These are phyloP conservation scores for Phytomonas sp. DNA, from an alignment of 208 protist species.

Conservation along the genomic window DNA sequence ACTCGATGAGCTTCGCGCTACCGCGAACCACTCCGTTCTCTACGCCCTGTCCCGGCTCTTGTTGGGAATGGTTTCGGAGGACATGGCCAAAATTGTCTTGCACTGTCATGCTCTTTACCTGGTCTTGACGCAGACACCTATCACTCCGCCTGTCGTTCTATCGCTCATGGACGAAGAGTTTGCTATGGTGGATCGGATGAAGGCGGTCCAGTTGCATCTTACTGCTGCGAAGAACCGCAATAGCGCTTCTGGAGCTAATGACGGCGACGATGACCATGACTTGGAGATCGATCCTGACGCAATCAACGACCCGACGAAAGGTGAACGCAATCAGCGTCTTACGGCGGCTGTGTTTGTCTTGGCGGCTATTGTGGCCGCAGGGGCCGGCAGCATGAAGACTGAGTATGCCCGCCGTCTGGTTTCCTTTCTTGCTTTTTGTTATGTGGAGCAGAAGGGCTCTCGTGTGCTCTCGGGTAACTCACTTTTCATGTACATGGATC, in stretches of 20 bases:
- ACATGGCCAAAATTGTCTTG: conserved; percentile 68
- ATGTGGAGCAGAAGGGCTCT: conserved; percentile 79
- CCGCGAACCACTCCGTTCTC: conserved; percentile 68
- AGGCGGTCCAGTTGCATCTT: conserved; percentile 50
- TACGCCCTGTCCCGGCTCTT: conserved; percentile 75
- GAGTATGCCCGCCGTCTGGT: conserved; percentile 34
- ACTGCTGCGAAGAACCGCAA: conserved; percentile 12
- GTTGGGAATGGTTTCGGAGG: conserved; percentile 80
- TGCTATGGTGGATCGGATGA: conserved; percentile 50
- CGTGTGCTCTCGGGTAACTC: conserved; percentile 69
- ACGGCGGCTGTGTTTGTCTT: conserved; percentile 73
- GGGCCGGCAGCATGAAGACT: conserved; percentile 17
- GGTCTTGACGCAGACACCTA: conserved; percentile 39
- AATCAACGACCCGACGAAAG: conserved; percentile 79
- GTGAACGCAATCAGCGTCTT: conserved; percentile 82
- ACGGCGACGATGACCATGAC: conserved; percentile 29
- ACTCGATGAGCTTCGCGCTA: conserved; percentile 53
- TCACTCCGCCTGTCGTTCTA: conserved; percentile 51
- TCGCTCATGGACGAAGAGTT: conserved; percentile 73
- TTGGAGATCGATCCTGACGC: conserved; percentile 74
- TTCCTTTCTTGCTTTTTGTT: conserved; percentile 67
- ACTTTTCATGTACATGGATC: conserved; percentile 39
- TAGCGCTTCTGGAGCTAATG: neutral
- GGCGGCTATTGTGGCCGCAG: conserved; percentile 36
- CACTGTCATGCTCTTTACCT: conserved; percentile 69